phyloP scores from a whole-genome alignment of 2,329 filamentous ascomycete genomes.

The Coniosporium tulheliwenetii region DNA sequence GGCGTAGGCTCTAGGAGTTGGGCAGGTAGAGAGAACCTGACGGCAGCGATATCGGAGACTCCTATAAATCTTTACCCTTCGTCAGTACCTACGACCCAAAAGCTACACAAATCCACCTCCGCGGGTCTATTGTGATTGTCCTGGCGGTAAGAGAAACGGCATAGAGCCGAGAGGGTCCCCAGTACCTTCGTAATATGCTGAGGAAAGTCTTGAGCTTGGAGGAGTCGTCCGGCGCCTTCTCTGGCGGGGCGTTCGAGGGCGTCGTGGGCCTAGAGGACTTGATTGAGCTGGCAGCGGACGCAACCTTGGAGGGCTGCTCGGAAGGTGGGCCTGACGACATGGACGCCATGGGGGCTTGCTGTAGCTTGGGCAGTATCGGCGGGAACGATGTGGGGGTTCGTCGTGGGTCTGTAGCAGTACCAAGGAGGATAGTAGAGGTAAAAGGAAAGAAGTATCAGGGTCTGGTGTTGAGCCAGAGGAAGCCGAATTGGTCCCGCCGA shows the following conservation, averaged over 20 bases:
- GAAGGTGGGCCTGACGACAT: neutral
- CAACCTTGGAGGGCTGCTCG: slow-evolving; percentile 5
- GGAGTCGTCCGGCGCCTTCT: slow-evolving; percentile 56
- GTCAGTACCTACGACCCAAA: neutral
- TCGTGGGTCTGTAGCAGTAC: too few species aligned
- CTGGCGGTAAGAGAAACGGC: too few species aligned
- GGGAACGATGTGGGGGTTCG: too few species aligned
- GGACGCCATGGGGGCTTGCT: too few species aligned
- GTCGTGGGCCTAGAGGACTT: slow-evolving; percentile 16
- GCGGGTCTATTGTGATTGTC: too few species aligned
- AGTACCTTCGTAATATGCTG: slow-evolving; percentile 74
- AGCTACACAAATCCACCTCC: too few species aligned
- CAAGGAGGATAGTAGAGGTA: too few species aligned
- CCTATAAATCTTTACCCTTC: slow-evolving; percentile 62
- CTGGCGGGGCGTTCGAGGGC: slow-evolving; percentile 17
- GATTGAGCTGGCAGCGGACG: slow-evolving; percentile 16
- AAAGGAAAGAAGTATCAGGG: too few species aligned
- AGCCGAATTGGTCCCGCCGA: too few species aligned
- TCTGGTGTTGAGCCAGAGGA: too few species aligned
- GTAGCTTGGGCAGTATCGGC: too few species aligned
- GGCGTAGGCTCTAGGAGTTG: slow-evolving; percentile 92
- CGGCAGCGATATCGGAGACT: slow-evolving; percentile 85
- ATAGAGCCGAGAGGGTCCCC: slow-evolving; percentile 3
- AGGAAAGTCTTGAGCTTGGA: slow-evolving; percentile 85
- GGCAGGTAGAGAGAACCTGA: slow-evolving; percentile 89